Base-by-base conservation (phyloP, 805 yeast species). In the Hemisphaericaspora nanyangensis region DNA sequence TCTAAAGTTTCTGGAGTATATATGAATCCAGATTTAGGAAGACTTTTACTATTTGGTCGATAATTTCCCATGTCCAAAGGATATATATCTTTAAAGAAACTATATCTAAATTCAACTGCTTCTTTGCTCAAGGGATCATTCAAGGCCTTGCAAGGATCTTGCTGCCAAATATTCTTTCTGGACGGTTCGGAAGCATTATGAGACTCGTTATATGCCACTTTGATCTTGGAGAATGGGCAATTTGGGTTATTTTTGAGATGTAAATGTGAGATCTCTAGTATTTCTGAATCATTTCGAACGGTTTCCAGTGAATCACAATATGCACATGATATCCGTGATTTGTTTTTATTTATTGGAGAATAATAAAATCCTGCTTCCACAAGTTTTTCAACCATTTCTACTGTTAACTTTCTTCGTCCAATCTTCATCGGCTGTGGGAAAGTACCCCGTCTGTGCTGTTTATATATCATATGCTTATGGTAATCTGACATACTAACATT, bases 281-380 rank as follows among this genome's bases (percentile, higher is more conserved):
- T 22, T 12, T 8, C 26, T 22, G 26, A 22, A 8, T 22, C 26
- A 5, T 22, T 22, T 8, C 11, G 26, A 8, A 22, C 11, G 26
- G 17, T 38, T 35, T 61, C 66, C 22, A 50, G 51, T 40, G 64
- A 64, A 19, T 70, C 61, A 57, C 91, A 84, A 49, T 68, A 63
- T 38, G 70, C 72, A 56, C 91, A 84, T 12, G 78, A 68, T 7
- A 76, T 76, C 37, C 77, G 70, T 49, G 77, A 81, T 3, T 51
- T 58, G 32, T 67, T 60, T 24, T 62, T 58, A 37, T 68, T 62
- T 10, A 66, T 62, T 24, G 80, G 89, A 34, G 72, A 69, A 55
- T 63, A 83, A 58, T 64, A 77, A 61, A 83, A 77, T 1, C 91
- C 90, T 15, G 76, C 70, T 35, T 64, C 63, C 1, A 81, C 81